Base-by-base conservation (phyloP, 192 early-diverging fungal species). In the Umbelopsis isabellina region DNA sequence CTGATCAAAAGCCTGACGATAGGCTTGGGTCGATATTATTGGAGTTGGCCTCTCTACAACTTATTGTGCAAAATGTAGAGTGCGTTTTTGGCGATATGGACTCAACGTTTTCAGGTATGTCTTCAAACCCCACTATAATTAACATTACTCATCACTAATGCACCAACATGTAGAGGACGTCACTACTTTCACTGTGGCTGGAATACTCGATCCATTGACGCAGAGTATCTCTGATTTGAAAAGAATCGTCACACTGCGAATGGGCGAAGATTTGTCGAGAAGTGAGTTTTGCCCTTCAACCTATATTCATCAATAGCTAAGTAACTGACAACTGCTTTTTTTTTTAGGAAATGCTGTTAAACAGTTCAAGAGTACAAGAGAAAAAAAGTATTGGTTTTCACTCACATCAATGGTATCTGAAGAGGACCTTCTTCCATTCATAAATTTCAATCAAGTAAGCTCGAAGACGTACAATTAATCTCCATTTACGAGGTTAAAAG, bases 371-470 rank as follows among this genome's bases (percentile, higher is more conserved):
- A 73, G 58, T 11, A 51, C 71, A 18, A 23, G 79, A 55, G 74
- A 80, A 33, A 75, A 73, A 37, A 69, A 73, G 13, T 80, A 68
- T 49, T 80, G 79, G 79, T 68, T 66, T n/a, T 75, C 79, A 1
- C 35, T 80, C 1, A 70, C 52, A 11, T 67, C 68, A 11, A 37
- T 78, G 4, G 37, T 55, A 15, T 33, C 65, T n/a, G 48, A 66
- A 33, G 68, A 73, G 16, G 27, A 72, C 45, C 45, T 79, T 25
- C 47, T 79, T 16, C 70, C 78, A 6, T 79, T 79, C 70, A 22
- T 68, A 12, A 11, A 71, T 15, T 49, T 68, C 6, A 48, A 37
- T 69, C 67, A 22, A 46, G 78, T 75, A 75, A 53, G 53, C 23
- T 49, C 4, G 30, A 30, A 30, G 6, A 41, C 37, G 1, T 16